These are phyloP conservation scores for Simmondsia chinensis DNA, from an alignment of 148 eudicot species.

Conservation along the genomic window DNA sequence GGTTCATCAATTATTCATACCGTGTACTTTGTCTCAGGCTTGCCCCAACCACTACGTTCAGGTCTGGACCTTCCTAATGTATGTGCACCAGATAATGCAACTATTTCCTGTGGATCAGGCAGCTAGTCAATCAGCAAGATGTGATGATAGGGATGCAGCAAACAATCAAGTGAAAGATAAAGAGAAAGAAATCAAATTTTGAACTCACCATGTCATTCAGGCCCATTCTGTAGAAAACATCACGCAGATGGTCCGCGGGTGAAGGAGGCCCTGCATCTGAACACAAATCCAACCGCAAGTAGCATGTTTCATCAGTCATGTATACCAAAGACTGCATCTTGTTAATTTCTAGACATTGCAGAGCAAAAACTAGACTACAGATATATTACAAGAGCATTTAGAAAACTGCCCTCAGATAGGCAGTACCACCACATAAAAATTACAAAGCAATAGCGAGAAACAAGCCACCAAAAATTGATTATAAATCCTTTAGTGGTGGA, in stretches of 20 bases:
- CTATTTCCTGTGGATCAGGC: constrained; percentile 63
- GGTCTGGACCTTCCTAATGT: constrained; percentile 97
- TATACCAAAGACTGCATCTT: too few relatives aligned
- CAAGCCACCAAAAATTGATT: too few relatives aligned
- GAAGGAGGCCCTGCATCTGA: constrained; percentile 96
- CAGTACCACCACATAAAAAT: too few relatives aligned
- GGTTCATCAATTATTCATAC: constrained; percentile 21
- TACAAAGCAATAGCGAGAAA: too few relatives aligned
- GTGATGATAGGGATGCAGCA: not conserved
- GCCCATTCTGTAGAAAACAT: constrained; percentile 94
- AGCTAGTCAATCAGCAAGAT: constrained; percentile 11
- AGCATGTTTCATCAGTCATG: too few relatives aligned
- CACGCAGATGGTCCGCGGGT: constrained; percentile 91
- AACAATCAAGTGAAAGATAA: not conserved
- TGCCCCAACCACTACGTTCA: constrained; percentile 99
- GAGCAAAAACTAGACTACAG: too few relatives aligned
- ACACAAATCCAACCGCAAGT: too few relatives aligned
- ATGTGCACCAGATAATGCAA: constrained; percentile 96
- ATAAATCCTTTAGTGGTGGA: too few relatives aligned
- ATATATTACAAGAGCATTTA: too few relatives aligned
- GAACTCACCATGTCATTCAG: constrained; percentile 68
- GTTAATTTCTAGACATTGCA: too few relatives aligned
- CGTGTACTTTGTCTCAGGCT: constrained; percentile 95
- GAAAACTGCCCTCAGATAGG: too few relatives aligned
- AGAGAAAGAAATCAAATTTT: too few relatives aligned